These are phyloP conservation scores for Trichoderma atrobrunneum DNA, from an alignment of 2,329 filamentous ascomycete genomes.

Conservation along the genomic window DNA sequence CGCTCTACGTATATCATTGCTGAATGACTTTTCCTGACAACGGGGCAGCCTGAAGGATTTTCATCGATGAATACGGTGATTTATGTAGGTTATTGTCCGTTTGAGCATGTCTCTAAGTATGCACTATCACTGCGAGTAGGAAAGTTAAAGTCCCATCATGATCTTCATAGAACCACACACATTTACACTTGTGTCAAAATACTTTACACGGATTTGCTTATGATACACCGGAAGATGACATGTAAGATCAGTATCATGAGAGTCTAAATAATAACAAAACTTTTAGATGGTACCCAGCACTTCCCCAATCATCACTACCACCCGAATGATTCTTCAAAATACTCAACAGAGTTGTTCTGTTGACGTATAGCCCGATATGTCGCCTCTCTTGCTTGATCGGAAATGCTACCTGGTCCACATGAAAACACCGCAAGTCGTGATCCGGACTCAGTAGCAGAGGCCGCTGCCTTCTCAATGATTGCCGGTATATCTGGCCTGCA, in stretches of 20 bases:
- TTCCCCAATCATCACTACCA: not conserved
- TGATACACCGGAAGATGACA: not conserved
- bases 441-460: not conserved
- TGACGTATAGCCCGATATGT: not conserved
- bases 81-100: no score
- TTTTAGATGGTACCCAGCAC: not conserved
- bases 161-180: not conserved
- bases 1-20: not conserved
- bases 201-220: not conserved
- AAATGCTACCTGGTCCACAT: not conserved
- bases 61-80: no score
- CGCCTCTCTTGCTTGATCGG: not conserved
- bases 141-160: not conserved
- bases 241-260: not conserved
- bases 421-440: not conserved
- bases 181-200: not conserved
- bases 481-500: not conserved
- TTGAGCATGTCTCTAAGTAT: no score
- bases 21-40: not conserved
- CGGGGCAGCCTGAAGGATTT: no score
- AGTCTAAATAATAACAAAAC: not conserved
- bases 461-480: not conserved
- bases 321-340: conserved; percentile 11
- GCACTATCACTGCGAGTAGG: no score
- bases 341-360: not conserved